Evolutionary conservation across 805 yeast species (phyloP).

Genomic region (Candida pini): DNA sequence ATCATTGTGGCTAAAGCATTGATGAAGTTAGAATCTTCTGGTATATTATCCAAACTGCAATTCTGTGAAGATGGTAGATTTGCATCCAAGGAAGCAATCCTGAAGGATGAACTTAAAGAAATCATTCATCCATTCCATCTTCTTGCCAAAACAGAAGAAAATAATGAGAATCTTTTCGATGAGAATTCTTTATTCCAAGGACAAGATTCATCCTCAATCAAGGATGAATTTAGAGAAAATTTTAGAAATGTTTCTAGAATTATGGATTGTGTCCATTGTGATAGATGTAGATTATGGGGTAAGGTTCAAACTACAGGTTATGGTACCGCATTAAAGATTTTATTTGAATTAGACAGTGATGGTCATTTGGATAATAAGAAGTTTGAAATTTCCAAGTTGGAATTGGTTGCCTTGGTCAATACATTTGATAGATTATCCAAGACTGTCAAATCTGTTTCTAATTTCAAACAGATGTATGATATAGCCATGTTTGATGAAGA

Average conservation of each 20-base stretch:
- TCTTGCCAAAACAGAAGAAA: slow-evolving; percentile 15
- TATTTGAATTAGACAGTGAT: slow-evolving; percentile 67
- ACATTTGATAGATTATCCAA: slow-evolving; percentile 90
- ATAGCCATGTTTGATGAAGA: slow-evolving; percentile 25
- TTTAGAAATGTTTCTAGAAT: slow-evolving; percentile 86
- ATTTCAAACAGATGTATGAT: slow-evolving; percentile 57
- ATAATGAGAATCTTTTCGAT: slow-evolving; percentile 33
- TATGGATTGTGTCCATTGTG: slow-evolving; percentile 99
- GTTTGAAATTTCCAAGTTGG: slow-evolving; percentile 57
- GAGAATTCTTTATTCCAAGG: slow-evolving; percentile 42
- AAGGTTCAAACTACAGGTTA: slow-evolving; percentile 96
- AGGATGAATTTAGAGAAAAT: slow-evolving; percentile 79
- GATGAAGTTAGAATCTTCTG: slow-evolving; percentile 42
- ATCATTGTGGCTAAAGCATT: slow-evolving; percentile 81
- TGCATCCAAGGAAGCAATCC: slow-evolving; percentile 22
- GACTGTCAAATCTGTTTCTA: slow-evolving; percentile 67
- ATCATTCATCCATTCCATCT: slow-evolving; percentile 24
- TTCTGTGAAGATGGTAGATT: slow-evolving; percentile 26
- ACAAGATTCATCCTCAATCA: slow-evolving; percentile 47
- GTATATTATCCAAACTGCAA: slow-evolving; percentile 22
- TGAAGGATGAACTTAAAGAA: slow-evolving; percentile 27
- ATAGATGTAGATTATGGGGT: slow-evolving; percentile 97
- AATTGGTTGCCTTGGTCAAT: slow-evolving; percentile 83
- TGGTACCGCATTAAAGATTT: slow-evolving; percentile 89
- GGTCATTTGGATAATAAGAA: slow-evolving; percentile 22